These are phyloP conservation scores for Fusarium brachygibbosum DNA, from an alignment of 2,329 filamentous ascomycete genomes.

Conservation along the genomic window DNA sequence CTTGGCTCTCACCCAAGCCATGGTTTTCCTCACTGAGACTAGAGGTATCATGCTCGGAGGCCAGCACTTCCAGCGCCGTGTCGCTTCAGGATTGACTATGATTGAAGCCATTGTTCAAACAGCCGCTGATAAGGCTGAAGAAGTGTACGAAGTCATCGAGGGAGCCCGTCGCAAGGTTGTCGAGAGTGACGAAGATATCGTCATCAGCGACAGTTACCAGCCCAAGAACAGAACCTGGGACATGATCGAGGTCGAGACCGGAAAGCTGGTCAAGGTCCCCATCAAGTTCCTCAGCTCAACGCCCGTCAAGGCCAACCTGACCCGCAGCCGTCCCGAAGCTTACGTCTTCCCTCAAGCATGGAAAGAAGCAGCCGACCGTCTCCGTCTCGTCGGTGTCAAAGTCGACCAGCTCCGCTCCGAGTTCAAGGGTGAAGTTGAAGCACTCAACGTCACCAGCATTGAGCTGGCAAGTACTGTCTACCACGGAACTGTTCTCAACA, in stretches of 20 bases:
- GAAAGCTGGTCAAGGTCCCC: slow-evolving; percentile 41
- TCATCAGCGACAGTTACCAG: slow-evolving; percentile 43
- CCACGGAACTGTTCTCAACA: slow-evolving; percentile 44
- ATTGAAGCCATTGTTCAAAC: slow-evolving; percentile 46
- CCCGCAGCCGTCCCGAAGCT: slow-evolving; percentile 45
- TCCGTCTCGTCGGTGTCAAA: slow-evolving; percentile 42
- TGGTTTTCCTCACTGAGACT: slow-evolving; percentile 49
- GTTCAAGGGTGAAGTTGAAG: slow-evolving; percentile 45
- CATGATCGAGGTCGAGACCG: slow-evolving; percentile 46
- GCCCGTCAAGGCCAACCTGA: slow-evolving; percentile 46
- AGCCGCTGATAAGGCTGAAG: slow-evolving; percentile 41
- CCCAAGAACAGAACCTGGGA: slow-evolving; percentile 46
- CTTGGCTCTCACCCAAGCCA: slow-evolving; percentile 44
- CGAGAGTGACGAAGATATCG: slow-evolving; percentile 33
- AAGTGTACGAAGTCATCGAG: slow-evolving; percentile 42
- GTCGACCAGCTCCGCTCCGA: slow-evolving; percentile 41
- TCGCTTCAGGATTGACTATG: slow-evolving; percentile 47
- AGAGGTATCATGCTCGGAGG: slow-evolving; percentile 50
- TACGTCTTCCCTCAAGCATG: slow-evolving; percentile 49
- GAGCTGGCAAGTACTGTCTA: slow-evolving; percentile 33
- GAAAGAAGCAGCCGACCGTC: slow-evolving; percentile 44
- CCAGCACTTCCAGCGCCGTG: slow-evolving; percentile 53
- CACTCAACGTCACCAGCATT: slow-evolving; percentile 40
- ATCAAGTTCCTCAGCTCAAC: slow-evolving; percentile 47
- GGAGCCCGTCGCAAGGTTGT: slow-evolving; percentile 44